phyloP scores from a whole-genome alignment of 2,329 filamentous ascomycete genomes.

The Coniochaeta sp. region DNA sequence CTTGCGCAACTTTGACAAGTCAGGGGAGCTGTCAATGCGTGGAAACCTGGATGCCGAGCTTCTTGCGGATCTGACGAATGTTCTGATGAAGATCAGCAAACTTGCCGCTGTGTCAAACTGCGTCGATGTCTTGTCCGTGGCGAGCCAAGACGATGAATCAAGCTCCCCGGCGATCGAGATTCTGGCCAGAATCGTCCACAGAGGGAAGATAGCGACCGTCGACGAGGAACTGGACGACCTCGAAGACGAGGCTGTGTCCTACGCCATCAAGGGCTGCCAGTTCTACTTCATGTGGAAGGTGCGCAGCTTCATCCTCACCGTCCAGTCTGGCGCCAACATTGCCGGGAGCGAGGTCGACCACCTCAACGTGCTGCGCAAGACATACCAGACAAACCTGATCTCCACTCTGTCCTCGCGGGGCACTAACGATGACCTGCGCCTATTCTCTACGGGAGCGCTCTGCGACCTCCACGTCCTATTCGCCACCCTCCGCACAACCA shows the following conservation, averaged over 20 bases:
- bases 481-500: conserved; percentile 56
- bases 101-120: conserved; percentile 74
- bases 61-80: conserved; percentile 64
- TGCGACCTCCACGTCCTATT: conserved; percentile 81
- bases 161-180: conserved; percentile 54
- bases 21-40: conserved; percentile 62
- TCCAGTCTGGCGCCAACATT: conserved; percentile 48
- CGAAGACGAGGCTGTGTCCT: conserved; percentile 71
- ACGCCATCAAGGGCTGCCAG: conserved; percentile 66
- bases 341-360: conserved; percentile 51
- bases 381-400: conserved; percentile 56
- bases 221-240: conserved; percentile 65
- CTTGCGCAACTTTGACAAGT: conserved; percentile 63
- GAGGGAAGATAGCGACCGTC: conserved; percentile 62
- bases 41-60: conserved; percentile 59
- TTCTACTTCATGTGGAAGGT: conserved; percentile 98
- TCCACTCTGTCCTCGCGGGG: conserved; percentile 60
- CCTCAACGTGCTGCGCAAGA: conserved; percentile 45
- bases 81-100: conserved; percentile 72
- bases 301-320: conserved; percentile 45
- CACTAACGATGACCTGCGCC: conserved; percentile 69
- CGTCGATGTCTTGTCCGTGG: conserved; percentile 63
- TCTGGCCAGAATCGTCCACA: conserved; percentile 63
- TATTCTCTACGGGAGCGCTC: conserved; percentile 66
- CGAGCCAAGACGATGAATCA: conserved; percentile 38